Conservation (phyloP, 805 yeast species). For the Metschnikowia kunwiensis region DNA sequence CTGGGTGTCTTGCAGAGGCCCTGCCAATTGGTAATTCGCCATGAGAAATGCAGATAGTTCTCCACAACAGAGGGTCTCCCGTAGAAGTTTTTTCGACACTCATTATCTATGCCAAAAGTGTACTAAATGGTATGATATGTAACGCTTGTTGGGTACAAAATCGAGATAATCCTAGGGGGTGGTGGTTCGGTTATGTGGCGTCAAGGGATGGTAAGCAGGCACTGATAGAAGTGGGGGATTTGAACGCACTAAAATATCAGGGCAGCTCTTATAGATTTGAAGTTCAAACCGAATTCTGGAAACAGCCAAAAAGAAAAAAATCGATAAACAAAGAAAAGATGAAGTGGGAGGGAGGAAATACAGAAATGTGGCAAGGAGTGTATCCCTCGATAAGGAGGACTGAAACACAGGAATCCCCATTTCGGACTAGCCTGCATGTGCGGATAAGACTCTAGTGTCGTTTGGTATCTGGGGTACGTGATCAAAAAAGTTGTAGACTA, state of each 20-base stretch:
- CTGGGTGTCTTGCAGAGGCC: constrained; percentile 30
- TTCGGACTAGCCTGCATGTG: constrained; percentile 2
- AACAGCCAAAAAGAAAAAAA: background rate
- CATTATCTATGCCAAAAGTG: too few relatives aligned
- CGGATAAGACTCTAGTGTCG: constrained; percentile 5
- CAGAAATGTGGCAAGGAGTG: constrained; percentile 11
- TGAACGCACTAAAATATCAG: too few relatives aligned
- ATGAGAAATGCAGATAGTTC: constrained; percentile 6
- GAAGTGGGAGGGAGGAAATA: background rate
- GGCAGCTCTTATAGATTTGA: too few relatives aligned
- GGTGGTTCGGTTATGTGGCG: constrained; percentile 2
- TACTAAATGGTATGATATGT: too few relatives aligned
- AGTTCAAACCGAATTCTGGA: too few relatives aligned
- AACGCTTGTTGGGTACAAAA: constrained; percentile 3
- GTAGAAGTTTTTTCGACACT: background rate
- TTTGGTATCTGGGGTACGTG: too few relatives aligned
- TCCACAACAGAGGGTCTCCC: constrained; percentile 9
- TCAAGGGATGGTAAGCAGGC: background rate
- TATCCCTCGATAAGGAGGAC: constrained; percentile 4
- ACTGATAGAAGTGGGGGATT: too few relatives aligned
- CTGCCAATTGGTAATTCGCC: constrained; percentile 20
- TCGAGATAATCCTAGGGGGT: background rate
- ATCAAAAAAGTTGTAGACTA: too few relatives aligned
- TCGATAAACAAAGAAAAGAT: background rate
- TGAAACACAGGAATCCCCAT: constrained; percentile 2